These are phyloP conservation scores for Carex cristatella DNA, from an alignment of 176 grass and related monocot species.

Conservation along the genomic window DNA sequence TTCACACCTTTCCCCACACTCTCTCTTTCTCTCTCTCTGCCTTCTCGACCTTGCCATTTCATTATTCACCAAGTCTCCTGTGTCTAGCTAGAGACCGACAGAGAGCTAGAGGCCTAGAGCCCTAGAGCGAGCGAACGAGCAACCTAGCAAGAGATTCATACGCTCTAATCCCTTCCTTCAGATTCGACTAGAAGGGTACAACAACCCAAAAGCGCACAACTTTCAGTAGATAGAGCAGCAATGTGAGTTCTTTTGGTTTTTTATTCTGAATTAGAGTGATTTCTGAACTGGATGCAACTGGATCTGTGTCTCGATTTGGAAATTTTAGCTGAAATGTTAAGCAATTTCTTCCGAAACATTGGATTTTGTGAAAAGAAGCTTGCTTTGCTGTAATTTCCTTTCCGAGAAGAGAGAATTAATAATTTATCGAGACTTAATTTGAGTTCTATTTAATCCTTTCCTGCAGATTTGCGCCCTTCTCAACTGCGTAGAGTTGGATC, in stretches of 20 bases:
- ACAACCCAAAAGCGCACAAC: not conserved
- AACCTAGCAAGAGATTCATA: not conserved
- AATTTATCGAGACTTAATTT: not conserved
- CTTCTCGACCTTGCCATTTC: not conserved
- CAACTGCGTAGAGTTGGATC: not conserved
- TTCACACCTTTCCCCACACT: not conserved
- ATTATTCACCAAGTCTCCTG: not conserved
- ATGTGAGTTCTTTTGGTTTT: slow-evolving; percentile 14
- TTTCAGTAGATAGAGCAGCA: slow-evolving; percentile 7
- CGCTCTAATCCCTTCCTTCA: slow-evolving; percentile 22
- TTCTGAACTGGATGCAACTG: slow-evolving; percentile 9
- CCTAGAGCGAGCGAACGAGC: slow-evolving; percentile 7
- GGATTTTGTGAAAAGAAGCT: not conserved
- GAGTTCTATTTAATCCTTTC: not conserved
- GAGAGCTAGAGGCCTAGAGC: slow-evolving; percentile 14
- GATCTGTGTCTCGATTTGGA: slow-evolving; percentile 10
- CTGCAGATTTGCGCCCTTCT: not conserved
- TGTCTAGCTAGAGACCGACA: not conserved
- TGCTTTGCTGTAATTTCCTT: not conserved
- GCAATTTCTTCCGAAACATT: not conserved
- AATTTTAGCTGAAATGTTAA: not conserved
- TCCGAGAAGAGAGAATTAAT: not conserved
- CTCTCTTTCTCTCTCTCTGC: not conserved
- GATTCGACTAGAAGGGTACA: slow-evolving; percentile 5
- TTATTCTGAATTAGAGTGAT: not conserved